Base-by-base conservation (phyloP, 257 asterid species). In the Voacanga thouarsii region DNA sequence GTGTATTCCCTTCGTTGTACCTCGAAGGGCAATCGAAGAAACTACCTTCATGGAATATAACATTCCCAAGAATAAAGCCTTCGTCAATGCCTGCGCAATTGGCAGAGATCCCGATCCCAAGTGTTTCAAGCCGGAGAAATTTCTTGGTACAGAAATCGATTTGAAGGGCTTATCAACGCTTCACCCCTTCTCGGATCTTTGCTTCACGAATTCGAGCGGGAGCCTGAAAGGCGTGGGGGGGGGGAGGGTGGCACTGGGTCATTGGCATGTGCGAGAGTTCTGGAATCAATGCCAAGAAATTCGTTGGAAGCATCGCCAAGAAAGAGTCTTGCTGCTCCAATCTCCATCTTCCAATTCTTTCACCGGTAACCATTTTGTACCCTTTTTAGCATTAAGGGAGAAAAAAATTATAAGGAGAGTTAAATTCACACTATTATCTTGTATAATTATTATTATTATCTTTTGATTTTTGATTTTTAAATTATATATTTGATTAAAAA, bases 21-120 rank as follows among this genome's bases (percentile, higher is more conserved):
- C 94, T 1, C 74, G 92, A 67, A 82, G 84, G 80, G 88, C 94
- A 55, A 81, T 80, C 75, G 85, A 85, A 28, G 88, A 86, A 71
- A 85, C 89, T 24, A 80, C 81, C 0, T 90, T 86, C 86, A 77
- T 88, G 84, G 92, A 89, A 0, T 88, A 88, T 77, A 47, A 67
- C 12, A 82, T 90, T 72, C 92, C 91, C 4, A 76, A 84, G 75
- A 81, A 82, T 65, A 90, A 90, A 81, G 86, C 88, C 9, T 77
- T 90, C 12, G 86, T 90, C 0, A 88, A 90, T 24, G 89, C 87
- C 0, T 88, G 89, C 89, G 88, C 87, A 21, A 90, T 90, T 60
- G 90, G 90, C 80, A 86, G 92, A 51, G 94, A 90, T 80, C 82
- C 88, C 19, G 89, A 90, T 59, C 91, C 94, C 26, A 76, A 74